Conservation (phyloP, 1,284 basidiomycete species). For the Papiliotrema fonsecae region DNA sequence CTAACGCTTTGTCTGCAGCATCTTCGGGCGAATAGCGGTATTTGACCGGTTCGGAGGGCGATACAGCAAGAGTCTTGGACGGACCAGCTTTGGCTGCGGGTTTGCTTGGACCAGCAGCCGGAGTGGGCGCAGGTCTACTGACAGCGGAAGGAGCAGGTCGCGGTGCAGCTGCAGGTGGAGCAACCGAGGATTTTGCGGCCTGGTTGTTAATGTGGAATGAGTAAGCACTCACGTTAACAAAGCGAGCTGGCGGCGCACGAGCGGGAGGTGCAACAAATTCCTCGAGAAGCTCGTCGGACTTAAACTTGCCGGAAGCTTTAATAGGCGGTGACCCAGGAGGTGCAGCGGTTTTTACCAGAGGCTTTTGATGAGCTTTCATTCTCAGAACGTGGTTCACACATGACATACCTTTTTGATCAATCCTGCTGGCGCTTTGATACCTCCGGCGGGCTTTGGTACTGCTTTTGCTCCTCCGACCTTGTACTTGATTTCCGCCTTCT, state of each 20-base stretch:
- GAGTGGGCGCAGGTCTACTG: conserved; percentile 11
- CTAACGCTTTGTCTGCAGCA: conserved; percentile 74
- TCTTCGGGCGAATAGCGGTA: conserved; percentile 89
- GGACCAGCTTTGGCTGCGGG: conserved; percentile 49
- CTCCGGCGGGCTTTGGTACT: conserved; percentile 48
- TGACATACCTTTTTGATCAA: not conserved
- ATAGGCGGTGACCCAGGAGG: conserved; percentile 6
- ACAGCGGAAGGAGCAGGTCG: conserved; percentile 11
- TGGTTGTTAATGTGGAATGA: conserved; percentile 13
- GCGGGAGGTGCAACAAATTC: conserved; percentile 9
- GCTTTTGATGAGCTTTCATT: not conserved
- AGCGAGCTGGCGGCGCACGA: conserved; percentile 8
- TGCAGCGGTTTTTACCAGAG: not conserved
- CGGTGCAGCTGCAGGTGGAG: conserved; percentile 5
- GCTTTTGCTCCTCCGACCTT: conserved; percentile 59
- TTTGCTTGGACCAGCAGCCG: conserved; percentile 35
- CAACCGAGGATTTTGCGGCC: conserved; percentile 10
- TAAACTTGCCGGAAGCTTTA: conserved; percentile 1
- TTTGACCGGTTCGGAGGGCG: conserved; percentile 73
- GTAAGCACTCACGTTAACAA: conserved; percentile 6
- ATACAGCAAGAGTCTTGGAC: conserved; percentile 56
- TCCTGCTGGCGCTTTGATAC: conserved; percentile 37
- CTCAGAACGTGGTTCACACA: not conserved
- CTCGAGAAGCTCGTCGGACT: not conserved
- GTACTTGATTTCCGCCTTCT: conserved; percentile 79